Conservation (phyloP, 2,329 filamentous ascomycete genomes). For the Stachybotrys chlorohalonatus region DNA sequence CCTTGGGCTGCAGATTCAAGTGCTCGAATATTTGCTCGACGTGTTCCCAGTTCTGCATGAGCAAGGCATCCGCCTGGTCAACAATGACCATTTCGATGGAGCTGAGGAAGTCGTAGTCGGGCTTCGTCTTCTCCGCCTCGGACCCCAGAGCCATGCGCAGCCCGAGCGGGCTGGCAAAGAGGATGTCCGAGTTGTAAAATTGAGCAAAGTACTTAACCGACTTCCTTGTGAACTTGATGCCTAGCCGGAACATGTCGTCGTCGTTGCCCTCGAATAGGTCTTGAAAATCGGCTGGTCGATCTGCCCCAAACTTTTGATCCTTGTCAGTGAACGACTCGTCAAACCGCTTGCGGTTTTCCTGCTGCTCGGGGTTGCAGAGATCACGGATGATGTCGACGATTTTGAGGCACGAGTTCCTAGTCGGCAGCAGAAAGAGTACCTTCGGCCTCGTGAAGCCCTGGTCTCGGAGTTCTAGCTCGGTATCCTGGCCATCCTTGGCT, state of each 20-base stretch:
- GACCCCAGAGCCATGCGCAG: slow-evolving; percentile 85
- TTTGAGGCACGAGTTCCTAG: slow-evolving; percentile 73
- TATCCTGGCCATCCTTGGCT: slow-evolving; percentile 52
- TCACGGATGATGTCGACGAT: slow-evolving; percentile 69
- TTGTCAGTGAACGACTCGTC: slow-evolving; percentile 69
- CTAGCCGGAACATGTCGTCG: slow-evolving; percentile 92
- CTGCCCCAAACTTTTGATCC: slow-evolving; percentile 54
- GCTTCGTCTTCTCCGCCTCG: slow-evolving; percentile 50
- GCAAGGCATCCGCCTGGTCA: slow-evolving; percentile 84
- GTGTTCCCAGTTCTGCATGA: slow-evolving; percentile 99
- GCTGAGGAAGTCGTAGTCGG: slow-evolving; percentile 83
- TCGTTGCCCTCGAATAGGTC: slow-evolving; percentile 91
- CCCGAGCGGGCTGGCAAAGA: slow-evolving; percentile 83
- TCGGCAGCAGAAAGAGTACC: slow-evolving; percentile 82
- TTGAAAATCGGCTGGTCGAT: slow-evolving; percentile 77
- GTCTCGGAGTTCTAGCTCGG: slow-evolving; percentile 70
- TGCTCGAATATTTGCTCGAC: slow-evolving; percentile 86
- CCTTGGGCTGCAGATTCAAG: slow-evolving; percentile 81
- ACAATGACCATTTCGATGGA: slow-evolving; percentile 87
- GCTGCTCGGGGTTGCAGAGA: slow-evolving; percentile 74
- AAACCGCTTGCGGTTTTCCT: slow-evolving; percentile 92
- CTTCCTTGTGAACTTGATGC: slow-evolving; percentile 95
- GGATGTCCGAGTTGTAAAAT: slow-evolving; percentile 95
- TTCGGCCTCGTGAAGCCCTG: slow-evolving; percentile 96
- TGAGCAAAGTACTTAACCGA: slow-evolving; percentile 90